Evolutionary conservation across 2,329 filamentous ascomycete genomes (phyloP).

Genomic region (Fusarium temperatum): DNA sequence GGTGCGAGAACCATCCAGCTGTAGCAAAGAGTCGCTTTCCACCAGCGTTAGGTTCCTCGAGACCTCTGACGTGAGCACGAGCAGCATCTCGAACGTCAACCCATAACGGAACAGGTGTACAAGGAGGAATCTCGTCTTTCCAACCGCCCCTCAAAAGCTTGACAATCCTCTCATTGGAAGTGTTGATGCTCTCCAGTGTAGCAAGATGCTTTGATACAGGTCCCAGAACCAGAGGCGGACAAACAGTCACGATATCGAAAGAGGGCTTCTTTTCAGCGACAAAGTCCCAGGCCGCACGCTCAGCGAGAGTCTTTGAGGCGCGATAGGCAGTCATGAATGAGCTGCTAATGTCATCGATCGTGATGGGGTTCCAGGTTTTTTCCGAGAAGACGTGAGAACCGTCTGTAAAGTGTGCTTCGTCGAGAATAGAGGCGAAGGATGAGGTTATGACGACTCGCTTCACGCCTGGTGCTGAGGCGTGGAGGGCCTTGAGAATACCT

Average conservation of each 20-base stretch:
- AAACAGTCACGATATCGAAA: conserved; percentile 63
- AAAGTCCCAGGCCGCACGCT: conserved; percentile 64
- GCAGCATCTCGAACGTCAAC: conserved; percentile 67
- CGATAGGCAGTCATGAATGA: conserved; percentile 59
- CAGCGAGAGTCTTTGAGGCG: conserved; percentile 64
- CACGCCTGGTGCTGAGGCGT: conserved; percentile 65
- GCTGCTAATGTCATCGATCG: conserved; percentile 54
- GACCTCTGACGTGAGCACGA: conserved; percentile 60
- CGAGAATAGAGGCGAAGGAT: conserved; percentile 63
- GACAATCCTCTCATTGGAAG: conserved; percentile 62
- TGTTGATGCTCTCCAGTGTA: conserved; percentile 59
- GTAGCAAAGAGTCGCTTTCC: conserved; percentile 62
- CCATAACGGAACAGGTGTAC: conserved; percentile 56
- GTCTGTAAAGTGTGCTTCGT: conserved; percentile 50
- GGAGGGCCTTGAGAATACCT: conserved; percentile 76
- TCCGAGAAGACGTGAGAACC: conserved; percentile 55
- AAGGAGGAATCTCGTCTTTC: conserved; percentile 54
- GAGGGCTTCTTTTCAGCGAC: conserved; percentile 52
- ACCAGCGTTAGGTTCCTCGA: conserved; percentile 58
- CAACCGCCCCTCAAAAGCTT: conserved; percentile 60
- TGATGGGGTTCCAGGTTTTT: conserved; percentile 63
- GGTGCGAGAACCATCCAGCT: conserved; percentile 58
- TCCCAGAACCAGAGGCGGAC: conserved; percentile 65
- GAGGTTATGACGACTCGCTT: conserved; percentile 74
- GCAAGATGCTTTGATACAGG: conserved; percentile 60